Base-by-base conservation (phyloP, 1,284 basidiomycete genomes). In the Marasmius fiardii region DNA sequence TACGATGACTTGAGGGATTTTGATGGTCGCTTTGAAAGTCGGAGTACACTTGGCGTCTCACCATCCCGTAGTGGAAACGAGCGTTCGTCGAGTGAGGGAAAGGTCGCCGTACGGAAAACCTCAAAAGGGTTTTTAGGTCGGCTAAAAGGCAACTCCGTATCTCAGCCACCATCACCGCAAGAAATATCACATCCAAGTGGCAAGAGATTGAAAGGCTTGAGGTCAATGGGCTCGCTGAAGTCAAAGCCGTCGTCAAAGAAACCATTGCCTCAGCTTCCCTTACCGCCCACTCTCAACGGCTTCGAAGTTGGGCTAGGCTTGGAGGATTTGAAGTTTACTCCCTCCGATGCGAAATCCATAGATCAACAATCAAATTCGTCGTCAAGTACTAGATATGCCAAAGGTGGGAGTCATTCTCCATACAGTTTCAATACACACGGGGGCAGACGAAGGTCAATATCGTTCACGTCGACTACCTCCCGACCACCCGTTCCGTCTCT, bases 1-100 rank as follows among this genome's bases (percentile, higher is more conserved):
- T 93, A 92, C 60, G 91, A 93, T 60, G 92, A 93, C 68, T 70
- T 93, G 31, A 76, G 81, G 31, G 90, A 93, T 67, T 93, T 93
- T 56, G 87, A 91, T 33, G 90, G 91, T 43, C 79, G 86, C 14
- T 93, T 92, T 61, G 88, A 88, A 62, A 92, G 90, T 65, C 78
- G 76, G 58, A 91, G 86, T 62, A 91, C 88, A 0, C 68, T 92
- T 14, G 85, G 79, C 4, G 74, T 71, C 60, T 74, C 59, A 59
- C 71, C 60, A 62, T 72, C 64, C 33, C 72, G 68, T 53, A 70
- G 67, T 50, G 67, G 65, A 48, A 69, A 60, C 54, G 54, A 28
- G 21, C 69, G 70, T 47, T 59, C 67, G 26, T 54, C 60, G 35
- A 71, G 71, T 63, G 74, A 75, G 37, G 71, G 64, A 56, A 74